Evolutionary conservation across 2,329 filamentous ascomycete genomes (phyloP), one percentile per base, ranked within the genome.

Genomic region (Capronia epimyces): DNA sequence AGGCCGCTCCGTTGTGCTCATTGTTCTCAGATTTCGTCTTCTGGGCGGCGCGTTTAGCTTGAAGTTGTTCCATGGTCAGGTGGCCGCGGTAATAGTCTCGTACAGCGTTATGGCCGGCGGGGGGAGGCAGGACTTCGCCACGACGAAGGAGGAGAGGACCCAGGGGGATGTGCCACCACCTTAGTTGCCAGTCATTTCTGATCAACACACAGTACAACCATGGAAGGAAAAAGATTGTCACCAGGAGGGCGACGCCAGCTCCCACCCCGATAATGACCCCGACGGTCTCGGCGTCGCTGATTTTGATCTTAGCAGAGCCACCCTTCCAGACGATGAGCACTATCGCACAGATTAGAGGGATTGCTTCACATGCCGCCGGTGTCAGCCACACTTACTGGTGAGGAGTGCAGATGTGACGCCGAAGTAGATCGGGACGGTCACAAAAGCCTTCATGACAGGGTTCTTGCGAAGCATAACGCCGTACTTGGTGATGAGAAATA

Each of bases 401-500:
- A 27, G 16, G 16, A 41, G 3, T 18, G 39, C 21, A 20, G 20
- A 4, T n/a, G 39, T 25, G 39, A 25, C 25, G 7, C 3, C 20
- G 22, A 41, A 41, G 22, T 24, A 41, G 39, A 41, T 9, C 7
- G 39, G 39, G n/a, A 25, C 10, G 3, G 10, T 24, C 9, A 31
- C 2, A 7, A 58, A 16, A 3, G 44, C 55, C 16, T 32, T 43
- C 15, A 25, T 46, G 4, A 58, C 20, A 7, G 85, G 84, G 67
- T 86, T 81, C 68, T 77, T 81, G 66, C 85, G 84, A 56, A 84
- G 66, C 64, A 86, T 83, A 3, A 89, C 84, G n/a, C 76, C 69
- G 27, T 79, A 45, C 73, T 87, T 87, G 73, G 87, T 84, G 53
- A 87, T 73, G 75, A 77, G 74, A 75, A 88, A 89, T 69, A 87